phyloP scores from a whole-genome alignment of 495 filamentous ascomycete species.

The Saxispiralis lemnorum region DNA sequence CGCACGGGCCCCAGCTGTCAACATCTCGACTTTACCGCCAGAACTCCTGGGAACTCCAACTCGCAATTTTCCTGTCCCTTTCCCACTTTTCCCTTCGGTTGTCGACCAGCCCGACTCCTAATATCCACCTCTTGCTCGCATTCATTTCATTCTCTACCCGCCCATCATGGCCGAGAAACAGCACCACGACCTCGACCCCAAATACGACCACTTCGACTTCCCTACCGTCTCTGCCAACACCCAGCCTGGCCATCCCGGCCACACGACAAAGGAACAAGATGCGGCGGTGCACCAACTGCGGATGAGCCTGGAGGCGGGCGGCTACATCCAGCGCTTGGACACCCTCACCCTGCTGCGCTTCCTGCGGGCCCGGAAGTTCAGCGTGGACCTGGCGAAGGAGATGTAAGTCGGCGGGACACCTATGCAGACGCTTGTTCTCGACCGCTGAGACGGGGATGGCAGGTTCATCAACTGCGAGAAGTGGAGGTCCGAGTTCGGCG shows the following conservation, averaged over 20 bases:
- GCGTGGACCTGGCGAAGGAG: constrained; percentile 61
- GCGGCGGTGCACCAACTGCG: constrained; percentile 75
- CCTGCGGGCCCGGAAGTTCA: constrained; percentile 84
- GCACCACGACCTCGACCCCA: constrained; percentile 50
- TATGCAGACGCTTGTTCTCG: background rate
- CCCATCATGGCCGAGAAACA: constrained; percentile 11
- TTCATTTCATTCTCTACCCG: background rate
- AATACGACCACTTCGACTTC: constrained; percentile 92
- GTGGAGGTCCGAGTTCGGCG: constrained; percentile 69
- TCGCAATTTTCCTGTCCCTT: background rate
- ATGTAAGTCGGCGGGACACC: constrained; percentile 42
- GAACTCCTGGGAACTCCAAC: too few relatives aligned
- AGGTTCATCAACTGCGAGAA: constrained; percentile 80
- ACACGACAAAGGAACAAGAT: constrained; percentile 76
- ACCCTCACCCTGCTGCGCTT: constrained; percentile 62
- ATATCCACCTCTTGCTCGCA: background rate
- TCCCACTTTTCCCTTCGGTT: background rate
- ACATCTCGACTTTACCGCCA: too few relatives aligned
- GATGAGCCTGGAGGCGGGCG: constrained; percentile 61
- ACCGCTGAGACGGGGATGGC: background rate
- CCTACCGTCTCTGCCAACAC: constrained; percentile 56
- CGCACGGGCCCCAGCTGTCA: too few relatives aligned
- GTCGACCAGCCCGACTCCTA: background rate
- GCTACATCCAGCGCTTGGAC: constrained; percentile 72
- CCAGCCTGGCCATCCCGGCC: constrained; percentile 67